A percentile compares a stretch with the other conserved stretches of the same genome.
Evolutionary conservation across 1,284 basidiomycete genomes (phyloP).

Genomic region (Ustilago crameri): DNA sequence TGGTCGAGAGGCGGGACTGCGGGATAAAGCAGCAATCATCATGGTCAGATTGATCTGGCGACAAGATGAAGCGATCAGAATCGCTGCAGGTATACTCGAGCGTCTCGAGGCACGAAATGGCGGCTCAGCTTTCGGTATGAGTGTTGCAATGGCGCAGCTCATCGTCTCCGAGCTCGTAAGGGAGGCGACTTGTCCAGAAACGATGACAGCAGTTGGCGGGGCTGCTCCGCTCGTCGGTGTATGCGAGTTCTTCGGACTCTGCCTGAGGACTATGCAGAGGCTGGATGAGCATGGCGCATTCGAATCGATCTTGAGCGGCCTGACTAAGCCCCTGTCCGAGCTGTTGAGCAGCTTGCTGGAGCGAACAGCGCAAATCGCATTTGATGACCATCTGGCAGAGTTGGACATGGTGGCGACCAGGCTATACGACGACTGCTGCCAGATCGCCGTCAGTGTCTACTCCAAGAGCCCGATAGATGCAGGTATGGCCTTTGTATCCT

Average conservation of each 20-base stretch:
- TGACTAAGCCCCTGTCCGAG: conserved; percentile 7
- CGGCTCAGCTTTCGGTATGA: background rate
- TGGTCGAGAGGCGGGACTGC: background rate
- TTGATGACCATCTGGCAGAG: conserved; percentile 10
- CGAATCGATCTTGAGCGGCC: background rate
- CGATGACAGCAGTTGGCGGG: background rate
- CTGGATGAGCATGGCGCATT: background rate
- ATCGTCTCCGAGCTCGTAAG: conserved; percentile 1
- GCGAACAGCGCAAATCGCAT: background rate
- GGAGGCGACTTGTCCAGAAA: background rate
- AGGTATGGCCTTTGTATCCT: background rate
- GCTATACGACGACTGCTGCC: conserved; percentile 13
- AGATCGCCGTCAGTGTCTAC: background rate
- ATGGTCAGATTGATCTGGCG: conserved; percentile 14
- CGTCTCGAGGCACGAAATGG: conserved; percentile 6
- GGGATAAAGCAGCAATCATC: background rate
- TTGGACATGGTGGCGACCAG: conserved; percentile 14
- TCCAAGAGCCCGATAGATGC: background rate
- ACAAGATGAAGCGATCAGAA: background rate
- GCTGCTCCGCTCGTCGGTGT: background rate
- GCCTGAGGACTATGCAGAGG: conserved; percentile 6
- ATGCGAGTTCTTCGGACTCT: background rate
- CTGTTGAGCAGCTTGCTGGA: conserved; percentile 11
- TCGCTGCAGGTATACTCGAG: conserved; percentile 13
- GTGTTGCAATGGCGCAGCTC: background rate